Conservation (phyloP, 2,329 filamentous ascomycete genomes). For the Stagonosporopsis cucurbitacearum region DNA sequence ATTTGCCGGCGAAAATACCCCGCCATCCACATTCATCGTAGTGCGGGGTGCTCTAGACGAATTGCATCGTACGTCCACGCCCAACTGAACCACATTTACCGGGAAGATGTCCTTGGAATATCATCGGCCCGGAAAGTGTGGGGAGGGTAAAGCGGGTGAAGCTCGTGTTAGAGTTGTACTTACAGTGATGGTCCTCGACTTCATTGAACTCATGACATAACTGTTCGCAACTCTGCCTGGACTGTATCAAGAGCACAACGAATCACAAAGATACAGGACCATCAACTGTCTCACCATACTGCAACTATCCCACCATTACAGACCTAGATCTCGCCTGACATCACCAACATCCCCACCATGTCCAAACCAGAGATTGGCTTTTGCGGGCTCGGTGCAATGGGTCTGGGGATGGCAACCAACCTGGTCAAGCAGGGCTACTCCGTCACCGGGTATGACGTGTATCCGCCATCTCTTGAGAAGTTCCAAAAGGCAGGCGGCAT, state of each 20-base stretch:
- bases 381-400: slow-evolving; percentile 81
- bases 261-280: background rate
- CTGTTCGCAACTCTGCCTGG: background rate
- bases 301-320: background rate
- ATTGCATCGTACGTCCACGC: slow-evolving; percentile 13
- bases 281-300: background rate
- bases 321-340: background rate
- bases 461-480: slow-evolving; percentile 68
- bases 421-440: slow-evolving; percentile 70
- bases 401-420: slow-evolving; percentile 80
- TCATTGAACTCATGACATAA: background rate
- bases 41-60: slow-evolving; percentile 30
- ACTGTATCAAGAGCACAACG: background rate
- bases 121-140: slow-evolving; percentile 16
- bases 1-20: slow-evolving; percentile 27
- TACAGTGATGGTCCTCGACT: slow-evolving; percentile 3
- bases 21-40: slow-evolving; percentile 25
- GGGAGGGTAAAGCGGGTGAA: slow-evolving; percentile 4
- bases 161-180: slow-evolving; percentile 10
- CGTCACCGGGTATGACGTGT: slow-evolving; percentile 76
- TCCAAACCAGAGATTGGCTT: slow-evolving; percentile 65
- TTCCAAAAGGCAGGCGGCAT: slow-evolving; percentile 69
- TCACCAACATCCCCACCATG: slow-evolving; percentile 28
- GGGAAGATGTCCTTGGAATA: slow-evolving; percentile 12
- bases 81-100: slow-evolving; percentile 23